phyloP scores from a whole-genome alignment of 2,329 filamentous ascomycete species.

The Truncatella angustata region DNA sequence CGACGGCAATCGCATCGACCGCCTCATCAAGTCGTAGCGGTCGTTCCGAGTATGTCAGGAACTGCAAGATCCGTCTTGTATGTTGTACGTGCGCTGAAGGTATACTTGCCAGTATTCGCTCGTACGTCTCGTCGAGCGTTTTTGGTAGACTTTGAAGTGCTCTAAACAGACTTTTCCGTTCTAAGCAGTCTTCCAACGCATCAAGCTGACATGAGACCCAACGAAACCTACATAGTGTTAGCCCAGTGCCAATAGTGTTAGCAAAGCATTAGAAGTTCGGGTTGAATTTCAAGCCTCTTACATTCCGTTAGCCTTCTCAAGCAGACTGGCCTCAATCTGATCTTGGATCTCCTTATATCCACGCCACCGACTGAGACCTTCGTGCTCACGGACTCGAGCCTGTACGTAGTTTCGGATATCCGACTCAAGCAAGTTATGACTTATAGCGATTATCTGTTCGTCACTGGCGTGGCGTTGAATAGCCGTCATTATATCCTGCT shows the following conservation, averaged over 20 bases:
- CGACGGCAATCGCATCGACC: too few relatives aligned
- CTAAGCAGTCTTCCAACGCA: constrained; percentile 16
- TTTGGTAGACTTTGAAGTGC: constrained; percentile 12
- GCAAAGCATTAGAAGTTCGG: too few relatives aligned
- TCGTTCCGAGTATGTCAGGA: constrained; percentile 21
- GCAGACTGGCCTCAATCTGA: constrained; percentile 20
- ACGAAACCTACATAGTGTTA: constrained; percentile 18
- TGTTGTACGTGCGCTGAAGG: not conserved
- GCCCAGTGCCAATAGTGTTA: not conserved
- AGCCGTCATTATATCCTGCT: constrained; percentile 20
- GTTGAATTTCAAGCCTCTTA: not conserved
- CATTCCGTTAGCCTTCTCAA: constrained; percentile 15
- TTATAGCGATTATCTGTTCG: constrained; percentile 18
- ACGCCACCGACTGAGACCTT: constrained; percentile 23
- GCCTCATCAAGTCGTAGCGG: constrained; percentile 24
- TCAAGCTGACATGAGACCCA: constrained; percentile 20
- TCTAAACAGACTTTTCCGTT: not conserved
- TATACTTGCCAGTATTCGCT: constrained; percentile 13
- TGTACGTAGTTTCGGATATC: constrained; percentile 27
- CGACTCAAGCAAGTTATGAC: constrained; percentile 16
- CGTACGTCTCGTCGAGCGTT: constrained; percentile 18
- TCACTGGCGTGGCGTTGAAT: constrained; percentile 14
- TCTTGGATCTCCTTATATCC: constrained; percentile 16
- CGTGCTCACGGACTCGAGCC: constrained; percentile 15
- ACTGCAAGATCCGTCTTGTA: constrained; percentile 15